These are phyloP conservation scores for Colletotrichum sansevieriae DNA, from an alignment of 2,329 filamentous ascomycete species.

Conservation along the genomic window DNA sequence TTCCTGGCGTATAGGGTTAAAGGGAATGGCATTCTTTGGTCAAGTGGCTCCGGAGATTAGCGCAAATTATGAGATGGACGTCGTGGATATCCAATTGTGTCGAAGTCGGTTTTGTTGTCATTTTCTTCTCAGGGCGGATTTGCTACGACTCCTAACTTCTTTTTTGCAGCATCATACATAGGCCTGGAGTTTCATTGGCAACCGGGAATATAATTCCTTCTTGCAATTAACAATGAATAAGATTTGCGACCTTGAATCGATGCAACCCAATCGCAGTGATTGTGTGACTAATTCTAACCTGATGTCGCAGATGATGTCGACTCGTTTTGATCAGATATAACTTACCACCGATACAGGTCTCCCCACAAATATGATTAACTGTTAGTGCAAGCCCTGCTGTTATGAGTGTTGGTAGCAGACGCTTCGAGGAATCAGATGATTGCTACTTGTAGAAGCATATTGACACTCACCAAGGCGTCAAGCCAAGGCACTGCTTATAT, in stretches of 20 bases:
- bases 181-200: constrained; percentile 40
- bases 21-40: constrained; percentile 39
- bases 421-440: no score
- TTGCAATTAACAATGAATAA: constrained; percentile 27
- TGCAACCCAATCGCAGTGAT: no score
- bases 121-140: constrained; percentile 26
- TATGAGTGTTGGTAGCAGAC: no score
- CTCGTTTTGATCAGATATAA: no score
- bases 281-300: no score
- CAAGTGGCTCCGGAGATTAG: constrained; percentile 35
- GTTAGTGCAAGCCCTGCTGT: no score
- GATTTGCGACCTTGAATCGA: constrained; percentile 3
- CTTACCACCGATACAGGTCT: no score
- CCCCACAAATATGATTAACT: no score
- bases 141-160: constrained; percentile 30
- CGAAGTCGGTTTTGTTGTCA: constrained; percentile 28
- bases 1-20: constrained; percentile 29
- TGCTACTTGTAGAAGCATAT: no score
- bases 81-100: constrained; percentile 40
- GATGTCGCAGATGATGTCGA: no score
- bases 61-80: constrained; percentile 37
- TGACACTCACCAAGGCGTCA: no score
- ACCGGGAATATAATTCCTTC: constrained; percentile 20
- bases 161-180: constrained; percentile 38
- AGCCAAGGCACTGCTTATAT: no score